These are phyloP conservation scores for Kokia cookei DNA, from an alignment of 441 rosid genomes.

Conservation along the genomic window DNA sequence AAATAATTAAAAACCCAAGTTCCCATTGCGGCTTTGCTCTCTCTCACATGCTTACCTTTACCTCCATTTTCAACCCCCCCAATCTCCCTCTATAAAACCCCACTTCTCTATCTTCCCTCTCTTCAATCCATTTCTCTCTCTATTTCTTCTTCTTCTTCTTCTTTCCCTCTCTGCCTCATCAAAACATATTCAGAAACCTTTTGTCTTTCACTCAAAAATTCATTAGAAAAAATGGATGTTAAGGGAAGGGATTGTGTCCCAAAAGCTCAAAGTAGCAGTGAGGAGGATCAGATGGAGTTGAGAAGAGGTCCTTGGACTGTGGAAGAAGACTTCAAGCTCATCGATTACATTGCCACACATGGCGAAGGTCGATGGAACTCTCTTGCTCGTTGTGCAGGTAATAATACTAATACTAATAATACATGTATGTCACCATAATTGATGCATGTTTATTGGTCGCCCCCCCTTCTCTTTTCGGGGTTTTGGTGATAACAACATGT, in stretches of 20 bases:
- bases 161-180: conserved; percentile 15
- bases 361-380: conserved; percentile 73
- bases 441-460: not conserved
- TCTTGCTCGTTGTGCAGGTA: conserved; percentile 61
- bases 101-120: conserved; percentile 30
- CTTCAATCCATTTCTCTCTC: conserved; percentile 8
- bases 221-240: conserved; percentile 37
- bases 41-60: not conserved
- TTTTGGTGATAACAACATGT: not conserved
- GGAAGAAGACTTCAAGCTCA: conserved; percentile 61
- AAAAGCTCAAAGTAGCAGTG: conserved; percentile 16
- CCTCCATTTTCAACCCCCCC: conserved; percentile 29
- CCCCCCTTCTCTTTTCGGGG: not conserved
- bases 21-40: conserved; percentile 7
- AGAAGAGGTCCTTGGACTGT: conserved; percentile 61
- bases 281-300: conserved; percentile 49
- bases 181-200: conserved; percentile 5
- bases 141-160: conserved; percentile 6
- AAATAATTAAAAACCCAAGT: conserved; percentile 12
- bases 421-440: not conserved
- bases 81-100: conserved; percentile 49
- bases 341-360: conserved; percentile 49
- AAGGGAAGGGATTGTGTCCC: conserved; percentile 28
- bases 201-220: conserved; percentile 18
- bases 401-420: not conserved